Base-by-base conservation (phyloP, 202 grass and related monocot species). In the Setaria viridis region DNA sequence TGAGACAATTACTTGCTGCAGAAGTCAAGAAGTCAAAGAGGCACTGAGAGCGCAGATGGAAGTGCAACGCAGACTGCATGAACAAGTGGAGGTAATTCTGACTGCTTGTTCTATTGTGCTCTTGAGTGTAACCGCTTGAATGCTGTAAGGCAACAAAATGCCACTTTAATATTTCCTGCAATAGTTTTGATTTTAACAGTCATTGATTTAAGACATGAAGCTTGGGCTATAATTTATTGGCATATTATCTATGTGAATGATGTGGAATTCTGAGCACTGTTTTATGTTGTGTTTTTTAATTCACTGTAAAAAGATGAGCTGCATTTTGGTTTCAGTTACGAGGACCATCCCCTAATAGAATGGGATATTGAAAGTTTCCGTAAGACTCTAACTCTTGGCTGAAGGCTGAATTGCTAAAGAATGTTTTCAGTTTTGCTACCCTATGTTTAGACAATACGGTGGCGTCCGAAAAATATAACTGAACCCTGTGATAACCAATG, bases 21-120 rank as follows among this genome's bases (percentile, higher is more conserved):
- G 97, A 87, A 90, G 90, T 66, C 97, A 93, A 88, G 94, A 97
- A 82, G 94, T 99, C 39, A 99, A 99, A 82, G 97, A 99, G 82
- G 97, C 97, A 54, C 74, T 99, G 72, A 97, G 94, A 88, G 92
- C 85, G 21, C 97, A 99, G 88, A 97, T 99, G 97, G 97, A 99
- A 86, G 87, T 99, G 80, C 94, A 99, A 84, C 88, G 94, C 77
- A 97, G 89, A 87, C 79, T 99, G 74, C 92, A 97, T 93, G 97
- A 99, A 77, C 94, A 99, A 99, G 97, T 99, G 25, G 94, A 97
- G 94, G 97, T 94, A 94, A 92, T 14, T 81, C 53, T 60, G n/a
- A 30, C 9, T 56, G 13, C 35, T 81, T 67, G 17, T 39, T 73
- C 74, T 65, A 6, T 68, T 29, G 9, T 60, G 19, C 57, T 69